Conservation (phyloP, 2,329 filamentous ascomycete species). For the Phialophora chinensis region DNA sequence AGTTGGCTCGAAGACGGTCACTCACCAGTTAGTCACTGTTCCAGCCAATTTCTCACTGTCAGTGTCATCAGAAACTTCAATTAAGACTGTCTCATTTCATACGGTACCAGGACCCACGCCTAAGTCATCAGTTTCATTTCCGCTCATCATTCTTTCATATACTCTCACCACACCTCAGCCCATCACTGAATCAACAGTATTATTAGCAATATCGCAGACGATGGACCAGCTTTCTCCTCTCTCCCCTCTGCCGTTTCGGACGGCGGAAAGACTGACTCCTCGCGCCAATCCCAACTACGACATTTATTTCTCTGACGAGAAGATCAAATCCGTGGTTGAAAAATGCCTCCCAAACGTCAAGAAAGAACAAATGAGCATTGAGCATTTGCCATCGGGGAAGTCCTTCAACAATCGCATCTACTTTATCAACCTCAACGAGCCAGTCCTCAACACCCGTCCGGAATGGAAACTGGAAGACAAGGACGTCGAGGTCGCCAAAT, state of each 20-base stretch:
- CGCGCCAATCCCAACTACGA: conserved; percentile 34
- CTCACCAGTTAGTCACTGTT: neutral
- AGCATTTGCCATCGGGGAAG: conserved; percentile 30
- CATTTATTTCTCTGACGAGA: conserved; percentile 32
- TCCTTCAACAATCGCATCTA: conserved; percentile 39
- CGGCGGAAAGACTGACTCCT: conserved; percentile 26
- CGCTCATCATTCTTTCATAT: neutral
- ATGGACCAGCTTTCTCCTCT: conserved; percentile 8
- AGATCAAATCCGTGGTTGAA: conserved; percentile 31
- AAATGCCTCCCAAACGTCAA: conserved; percentile 31
- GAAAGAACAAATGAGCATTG: conserved; percentile 26
- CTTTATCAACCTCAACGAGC: conserved; percentile 32
- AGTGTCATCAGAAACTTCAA: conserved; percentile 11
- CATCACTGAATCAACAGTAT: neutral
- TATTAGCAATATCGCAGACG: neutral
- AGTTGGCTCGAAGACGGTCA: neutral
- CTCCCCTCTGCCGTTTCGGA: neutral
- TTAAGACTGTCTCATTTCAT: conserved; percentile 7
- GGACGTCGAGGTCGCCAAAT: conserved; percentile 18
- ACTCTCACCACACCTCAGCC: neutral
- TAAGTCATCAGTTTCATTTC: neutral
- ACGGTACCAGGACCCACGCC: conserved; percentile 8
- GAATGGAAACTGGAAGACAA: conserved; percentile 15
- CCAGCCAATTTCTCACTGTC: neutral
- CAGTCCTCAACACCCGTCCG: conserved; percentile 11